These are phyloP conservation scores for Cynanchum wilfordii DNA, from an alignment of 257 asterid genomes.

Conservation along the genomic window DNA sequence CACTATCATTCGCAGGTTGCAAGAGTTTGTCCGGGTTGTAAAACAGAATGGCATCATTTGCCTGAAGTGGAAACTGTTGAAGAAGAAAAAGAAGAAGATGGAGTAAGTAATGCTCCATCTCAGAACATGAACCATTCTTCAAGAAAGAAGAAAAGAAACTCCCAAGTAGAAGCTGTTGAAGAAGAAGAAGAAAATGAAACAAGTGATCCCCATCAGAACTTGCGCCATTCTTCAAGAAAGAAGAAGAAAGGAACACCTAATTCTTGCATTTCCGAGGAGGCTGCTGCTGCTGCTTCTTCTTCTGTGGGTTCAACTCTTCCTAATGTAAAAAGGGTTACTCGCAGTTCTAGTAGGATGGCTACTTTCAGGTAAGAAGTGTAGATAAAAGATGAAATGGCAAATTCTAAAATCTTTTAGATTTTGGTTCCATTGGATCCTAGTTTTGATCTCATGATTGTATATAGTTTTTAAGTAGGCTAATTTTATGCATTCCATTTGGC, in stretches of 20 bases:
- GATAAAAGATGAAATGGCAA: neutral
- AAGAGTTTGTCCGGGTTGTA: slow-evolving; percentile 68
- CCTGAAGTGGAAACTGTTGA: slow-evolving; percentile 43
- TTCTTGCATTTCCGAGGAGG: slow-evolving; percentile 14
- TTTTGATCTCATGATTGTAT: neutral
- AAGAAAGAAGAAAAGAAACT: slow-evolving; percentile 31
- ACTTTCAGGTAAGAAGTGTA: slow-evolving; percentile 9
- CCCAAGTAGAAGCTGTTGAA: slow-evolving; percentile 32
- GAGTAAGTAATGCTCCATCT: slow-evolving; percentile 15
- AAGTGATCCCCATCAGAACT: slow-evolving; percentile 26
- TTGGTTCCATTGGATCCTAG: neutral
- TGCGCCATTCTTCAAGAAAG: slow-evolving; percentile 10
- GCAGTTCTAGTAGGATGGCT: slow-evolving; percentile 42
- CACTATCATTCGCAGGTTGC: slow-evolving; percentile 34
- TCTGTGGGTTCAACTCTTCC: slow-evolving; percentile 12
- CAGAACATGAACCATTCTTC: slow-evolving; percentile 26
- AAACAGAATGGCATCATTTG: slow-evolving; percentile 41
- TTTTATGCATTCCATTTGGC: neutral
- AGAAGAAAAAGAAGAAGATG: slow-evolving; percentile 32
- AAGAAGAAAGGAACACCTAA: slow-evolving; percentile 4
- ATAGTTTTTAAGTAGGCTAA: neutral
- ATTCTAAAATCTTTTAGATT: neutral
- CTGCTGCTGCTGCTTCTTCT: slow-evolving; percentile 19
- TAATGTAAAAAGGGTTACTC: slow-evolving; percentile 37
- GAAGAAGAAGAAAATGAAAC: slow-evolving; percentile 24